phyloP scores from a whole-genome alignment of 2,329 filamentous ascomycete genomes.

The Cylindrodendrum hubeiense region DNA sequence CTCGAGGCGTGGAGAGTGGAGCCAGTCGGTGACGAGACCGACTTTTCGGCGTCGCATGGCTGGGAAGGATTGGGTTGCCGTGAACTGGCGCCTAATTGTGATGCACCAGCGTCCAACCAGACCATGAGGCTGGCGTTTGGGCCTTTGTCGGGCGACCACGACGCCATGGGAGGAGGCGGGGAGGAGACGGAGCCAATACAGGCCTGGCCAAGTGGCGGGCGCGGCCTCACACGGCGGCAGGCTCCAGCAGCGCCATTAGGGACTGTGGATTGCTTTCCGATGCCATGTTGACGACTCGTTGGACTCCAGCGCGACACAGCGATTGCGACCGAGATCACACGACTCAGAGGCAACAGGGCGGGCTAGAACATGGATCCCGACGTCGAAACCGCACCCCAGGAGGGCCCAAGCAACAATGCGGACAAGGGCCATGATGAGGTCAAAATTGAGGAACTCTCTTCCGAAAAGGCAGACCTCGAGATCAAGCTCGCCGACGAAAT shows the following conservation, averaged over 20 bases:
- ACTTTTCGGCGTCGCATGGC: constrained; percentile 38
- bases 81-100: constrained; percentile 36
- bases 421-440: constrained; percentile 16
- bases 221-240: constrained; percentile 5
- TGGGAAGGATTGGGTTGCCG: constrained; percentile 36
- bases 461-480: constrained; percentile 37
- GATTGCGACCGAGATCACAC: constrained; percentile 15
- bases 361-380: constrained; percentile 35
- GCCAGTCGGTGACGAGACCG: constrained; percentile 40
- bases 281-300: constrained; percentile 21
- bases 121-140: constrained; percentile 38
- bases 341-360: constrained; percentile 16
- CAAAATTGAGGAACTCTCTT: constrained; percentile 23
- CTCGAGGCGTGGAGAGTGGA: constrained; percentile 36
- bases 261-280: constrained; percentile 22
- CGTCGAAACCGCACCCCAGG: constrained; percentile 12
- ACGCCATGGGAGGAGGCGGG: neutral
- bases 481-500: constrained; percentile 47
- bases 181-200: constrained; percentile 23
- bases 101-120: constrained; percentile 33
- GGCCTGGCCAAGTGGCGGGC: too few relatives aligned
- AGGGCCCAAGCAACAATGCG: constrained; percentile 13
- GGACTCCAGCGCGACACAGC: constrained; percentile 13
- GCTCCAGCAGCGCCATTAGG: constrained; percentile 11
- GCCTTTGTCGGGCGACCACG: constrained; percentile 33